A percentile compares a stretch with the other conserved stretches of the same genome.
Conservation (phyloP, 2,329 filamentous ascomycete genomes). For the Trichoderma asperellum region DNA sequence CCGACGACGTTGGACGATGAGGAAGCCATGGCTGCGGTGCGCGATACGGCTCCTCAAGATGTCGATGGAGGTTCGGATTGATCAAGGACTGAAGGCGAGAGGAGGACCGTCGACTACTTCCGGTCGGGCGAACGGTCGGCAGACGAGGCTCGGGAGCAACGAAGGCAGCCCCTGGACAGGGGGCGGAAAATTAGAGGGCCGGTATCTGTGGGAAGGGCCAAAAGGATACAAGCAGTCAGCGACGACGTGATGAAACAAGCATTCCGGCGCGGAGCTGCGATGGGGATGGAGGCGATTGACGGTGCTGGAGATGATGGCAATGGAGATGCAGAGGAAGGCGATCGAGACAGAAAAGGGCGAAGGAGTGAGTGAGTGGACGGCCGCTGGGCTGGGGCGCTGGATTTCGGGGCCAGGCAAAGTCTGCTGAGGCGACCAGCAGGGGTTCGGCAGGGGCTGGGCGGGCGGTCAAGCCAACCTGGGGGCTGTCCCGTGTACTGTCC, state of each 20-base stretch:
- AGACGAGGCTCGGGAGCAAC: slow-evolving; percentile 31
- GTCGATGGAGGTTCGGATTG: slow-evolving; percentile 21
- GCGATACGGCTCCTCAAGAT: slow-evolving; percentile 25
- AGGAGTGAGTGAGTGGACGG: slow-evolving; percentile 28
- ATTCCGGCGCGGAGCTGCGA: slow-evolving; percentile 31
- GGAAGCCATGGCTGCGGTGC: slow-evolving; percentile 68
- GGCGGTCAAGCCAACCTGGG: slow-evolving; percentile 30
- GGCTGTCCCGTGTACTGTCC: slow-evolving; percentile 27
- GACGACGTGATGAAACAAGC: slow-evolving; percentile 32
- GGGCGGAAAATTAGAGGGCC: slow-evolving; percentile 29
- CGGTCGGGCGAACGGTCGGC: slow-evolving; percentile 27
- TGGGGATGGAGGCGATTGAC: slow-evolving; percentile 1
- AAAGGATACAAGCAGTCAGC: slow-evolving; percentile 32
- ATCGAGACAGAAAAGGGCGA: slow-evolving; percentile 26
- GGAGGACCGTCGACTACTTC: slow-evolving; percentile 25
- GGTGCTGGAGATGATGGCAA: slow-evolving; percentile 15
- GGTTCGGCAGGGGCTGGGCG: slow-evolving; percentile 26
- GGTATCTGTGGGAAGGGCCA: slow-evolving; percentile 29
- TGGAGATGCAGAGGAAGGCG: neutral
- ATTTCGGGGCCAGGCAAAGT: slow-evolving; percentile 33
- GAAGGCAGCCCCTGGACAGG: slow-evolving; percentile 31
- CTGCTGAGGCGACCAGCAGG: slow-evolving; percentile 31
- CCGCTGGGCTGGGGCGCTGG: slow-evolving; percentile 27
- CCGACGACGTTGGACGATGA: slow-evolving; percentile 96
- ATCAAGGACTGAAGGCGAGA: slow-evolving; percentile 24